Evolutionary conservation across 1,284 basidiomycete genomes (phyloP), one percentile per base, ranked within the genome.

Genomic region (Papiliotrema laurentii): DNA sequence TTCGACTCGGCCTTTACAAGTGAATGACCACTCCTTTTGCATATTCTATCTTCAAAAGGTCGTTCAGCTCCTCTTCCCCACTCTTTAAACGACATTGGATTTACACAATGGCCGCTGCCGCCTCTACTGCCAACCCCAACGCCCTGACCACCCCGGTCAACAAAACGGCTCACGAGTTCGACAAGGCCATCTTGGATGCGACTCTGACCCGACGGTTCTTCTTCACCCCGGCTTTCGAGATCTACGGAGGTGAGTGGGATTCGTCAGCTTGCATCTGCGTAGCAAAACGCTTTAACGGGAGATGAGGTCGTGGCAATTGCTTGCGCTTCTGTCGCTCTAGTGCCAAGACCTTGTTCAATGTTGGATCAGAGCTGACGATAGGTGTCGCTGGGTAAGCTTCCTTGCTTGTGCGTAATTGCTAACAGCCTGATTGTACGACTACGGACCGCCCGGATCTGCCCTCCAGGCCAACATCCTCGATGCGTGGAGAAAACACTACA

Each of bases 401-500:
- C 9, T 33, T 10, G 9, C 30, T n/a, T 33, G 10, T 33, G n/a
- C n/a, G 30, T n/a, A n/a, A n/a, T 33, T 33, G 30, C 30, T 33
- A 33, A 33, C 21, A 9, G 24, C 27, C 53, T 94, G 94, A 55
- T 78, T 98, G 36, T 97, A 94, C 76, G 92, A 96, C 73, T 96
- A 93, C 65, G 92, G 92, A 40, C 91, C 91, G 40, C 89, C 93
- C 4, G 94, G 96, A 56, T 94, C 93, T 1, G 83, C 92, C 2
- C 80, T 98, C 27, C 94, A 97, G 70, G 89, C 93, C 60, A 98
- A 98, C 80, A 91, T 99, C 75, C 86, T 97, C 67, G 79, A 87
- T 6, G 88, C 89, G 79, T 99, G 96, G 96, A 82, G 96, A 53
- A 89, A 87, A 71, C 96, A 98, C 77, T 98, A 97, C 72, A 97